phyloP scores from a whole-genome alignment of 768 basidiomycete genomes.

The Dentipellis fragilis region DNA sequence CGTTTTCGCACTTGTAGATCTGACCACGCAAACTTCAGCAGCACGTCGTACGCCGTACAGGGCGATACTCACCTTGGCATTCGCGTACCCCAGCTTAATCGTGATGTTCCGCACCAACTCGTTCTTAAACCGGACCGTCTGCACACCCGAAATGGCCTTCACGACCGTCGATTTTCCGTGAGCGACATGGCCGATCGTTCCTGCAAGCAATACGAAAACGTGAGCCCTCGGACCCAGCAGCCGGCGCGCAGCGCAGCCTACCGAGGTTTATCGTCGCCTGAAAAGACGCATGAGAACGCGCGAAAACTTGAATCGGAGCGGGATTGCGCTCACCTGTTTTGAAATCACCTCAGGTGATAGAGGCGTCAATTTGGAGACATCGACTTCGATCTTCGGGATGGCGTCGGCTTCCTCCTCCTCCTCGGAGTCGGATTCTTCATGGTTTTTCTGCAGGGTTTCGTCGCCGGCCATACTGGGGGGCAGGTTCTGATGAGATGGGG shows the following conservation, averaged over 20 bases:
- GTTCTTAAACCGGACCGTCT: conserved; percentile 98
- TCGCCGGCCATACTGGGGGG: conserved; percentile 47
- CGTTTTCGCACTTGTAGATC: conserved; percentile 98
- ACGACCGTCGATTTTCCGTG: conserved; percentile 96
- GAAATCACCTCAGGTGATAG: conserved; percentile 86
- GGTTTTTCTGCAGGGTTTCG: conserved; percentile 53
- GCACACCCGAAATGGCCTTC: conserved; percentile 96
- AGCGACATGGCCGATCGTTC: conserved; percentile 98
- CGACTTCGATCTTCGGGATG: conserved; percentile 64
- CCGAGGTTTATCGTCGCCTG: conserved; percentile 95
- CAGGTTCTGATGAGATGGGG: neutral
- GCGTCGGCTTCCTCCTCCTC: conserved; percentile 44
- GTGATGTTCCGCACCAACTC: conserved; percentile 98
- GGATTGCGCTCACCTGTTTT: conserved; percentile 56
- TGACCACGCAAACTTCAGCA: conserved; percentile 21
- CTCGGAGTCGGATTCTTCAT: conserved; percentile 64
- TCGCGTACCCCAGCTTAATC: conserved; percentile 98
- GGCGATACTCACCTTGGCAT: conserved; percentile 75
- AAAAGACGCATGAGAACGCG: neutral
- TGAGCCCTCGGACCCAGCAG: neutral
- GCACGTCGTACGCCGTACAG: neutral
- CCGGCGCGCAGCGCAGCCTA: conserved; percentile 19
- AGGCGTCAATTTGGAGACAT: conserved; percentile 74
- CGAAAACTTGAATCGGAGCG: neutral
- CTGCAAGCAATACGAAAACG: conserved; percentile 27